These are phyloP conservation scores for Geosmithia flava DNA, from an alignment of 2,329 filamentous ascomycete species.

Conservation along the genomic window DNA sequence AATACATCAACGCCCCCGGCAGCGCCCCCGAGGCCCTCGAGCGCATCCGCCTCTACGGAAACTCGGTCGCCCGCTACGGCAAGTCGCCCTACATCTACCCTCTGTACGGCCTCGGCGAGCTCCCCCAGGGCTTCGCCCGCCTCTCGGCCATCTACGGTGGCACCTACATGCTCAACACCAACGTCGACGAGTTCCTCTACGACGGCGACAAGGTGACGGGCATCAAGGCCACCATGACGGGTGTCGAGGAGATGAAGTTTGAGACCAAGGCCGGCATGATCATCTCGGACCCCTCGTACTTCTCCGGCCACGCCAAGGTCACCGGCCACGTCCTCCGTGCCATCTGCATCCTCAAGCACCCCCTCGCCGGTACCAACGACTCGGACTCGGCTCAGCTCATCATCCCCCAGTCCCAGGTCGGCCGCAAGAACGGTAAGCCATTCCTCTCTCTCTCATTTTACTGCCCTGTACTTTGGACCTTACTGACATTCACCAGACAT, in stretches of 20 bases:
- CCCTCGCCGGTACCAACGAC: constrained; percentile 78
- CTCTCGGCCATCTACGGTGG: constrained; percentile 97
- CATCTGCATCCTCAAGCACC: constrained; percentile 96
- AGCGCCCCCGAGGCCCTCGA: constrained; percentile 74
- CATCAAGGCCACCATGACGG: constrained; percentile 95
- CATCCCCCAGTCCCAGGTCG: constrained; percentile 94
- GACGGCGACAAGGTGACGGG: constrained; percentile 78
- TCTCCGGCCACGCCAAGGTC: constrained; percentile 77
- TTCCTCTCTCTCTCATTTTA: background rate
- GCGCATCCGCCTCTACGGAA: constrained; percentile 90
- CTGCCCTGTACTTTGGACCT: background rate
- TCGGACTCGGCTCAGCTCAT: constrained; percentile 89
- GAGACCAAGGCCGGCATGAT: constrained; percentile 95
- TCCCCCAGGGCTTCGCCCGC: constrained; percentile 94
- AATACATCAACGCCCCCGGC: constrained; percentile 66
- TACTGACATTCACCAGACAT: constrained; percentile 48
- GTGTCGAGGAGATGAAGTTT: constrained; percentile 85
- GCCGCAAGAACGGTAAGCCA: constrained; percentile 78
- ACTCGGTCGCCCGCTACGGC: constrained; percentile 93
- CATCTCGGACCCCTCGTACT: constrained; percentile 93
- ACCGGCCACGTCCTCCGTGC: constrained; percentile 87
- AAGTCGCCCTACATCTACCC: constrained; percentile 99
- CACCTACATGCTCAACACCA: constrained; percentile 98
- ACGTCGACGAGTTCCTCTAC: constrained; percentile 79
- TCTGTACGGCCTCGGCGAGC: constrained; percentile 90